Evolutionary conservation across 148 eudicot genomes (phyloP).

Genomic region (Linanthus parryae): DNA sequence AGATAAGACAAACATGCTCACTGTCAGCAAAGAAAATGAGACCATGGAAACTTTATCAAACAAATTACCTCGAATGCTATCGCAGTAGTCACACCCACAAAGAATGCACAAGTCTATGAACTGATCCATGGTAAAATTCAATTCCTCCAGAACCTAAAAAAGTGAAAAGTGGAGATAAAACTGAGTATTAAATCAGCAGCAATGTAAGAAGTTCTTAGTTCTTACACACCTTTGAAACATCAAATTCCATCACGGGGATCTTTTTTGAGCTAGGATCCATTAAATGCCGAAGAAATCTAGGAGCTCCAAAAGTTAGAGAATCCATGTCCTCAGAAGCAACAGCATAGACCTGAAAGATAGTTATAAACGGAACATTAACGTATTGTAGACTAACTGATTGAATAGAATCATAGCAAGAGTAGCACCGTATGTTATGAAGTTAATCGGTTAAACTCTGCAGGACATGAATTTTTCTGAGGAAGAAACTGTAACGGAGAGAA

Average conservation of each 20-base stretch:
- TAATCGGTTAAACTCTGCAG: background rate
- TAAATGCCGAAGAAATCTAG: conserved; percentile 89
- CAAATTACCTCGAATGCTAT: conserved; percentile 79
- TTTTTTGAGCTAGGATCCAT: conserved; percentile 98
- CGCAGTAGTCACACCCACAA: conserved; percentile 96
- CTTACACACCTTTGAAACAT: conserved; percentile 66
- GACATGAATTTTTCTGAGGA: background rate
- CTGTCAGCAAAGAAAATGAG: too few relatives aligned
- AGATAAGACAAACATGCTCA: too few relatives aligned
- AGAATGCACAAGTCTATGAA: conserved; percentile 98
- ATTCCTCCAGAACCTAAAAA: conserved; percentile 82
- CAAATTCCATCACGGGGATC: conserved; percentile 98
- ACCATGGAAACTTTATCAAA: too few relatives aligned
- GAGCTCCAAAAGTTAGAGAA: conserved; percentile 95
- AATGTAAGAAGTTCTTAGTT: background rate
- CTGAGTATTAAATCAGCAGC: conserved; percentile 1
- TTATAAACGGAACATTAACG: background rate
- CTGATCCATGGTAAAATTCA: conserved; percentile 93
- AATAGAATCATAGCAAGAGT: too few relatives aligned
- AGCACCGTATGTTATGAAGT: too few relatives aligned
- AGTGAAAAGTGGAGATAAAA: conserved; percentile 7
- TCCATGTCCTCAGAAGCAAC: conserved; percentile 99
- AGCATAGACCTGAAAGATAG: conserved; percentile 62
- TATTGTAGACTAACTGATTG: too few relatives aligned
- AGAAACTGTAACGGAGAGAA: background rate